These are phyloP conservation scores for Colletotrichum eremochloae DNA, from an alignment of 2,329 filamentous ascomycete genomes.

Conservation along the genomic window DNA sequence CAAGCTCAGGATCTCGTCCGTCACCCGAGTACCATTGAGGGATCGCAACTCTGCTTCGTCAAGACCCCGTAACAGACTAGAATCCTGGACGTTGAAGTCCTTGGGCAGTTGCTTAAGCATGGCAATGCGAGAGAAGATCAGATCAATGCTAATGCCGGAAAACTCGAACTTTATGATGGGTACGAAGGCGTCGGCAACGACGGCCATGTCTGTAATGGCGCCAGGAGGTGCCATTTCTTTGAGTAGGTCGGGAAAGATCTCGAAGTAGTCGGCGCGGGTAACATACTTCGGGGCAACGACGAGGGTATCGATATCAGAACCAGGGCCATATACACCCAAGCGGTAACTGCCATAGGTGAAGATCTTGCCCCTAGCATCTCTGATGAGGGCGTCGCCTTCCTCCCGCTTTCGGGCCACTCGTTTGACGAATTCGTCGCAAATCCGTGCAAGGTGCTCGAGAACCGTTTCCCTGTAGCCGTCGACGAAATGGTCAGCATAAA, in stretches of 20 bases:
- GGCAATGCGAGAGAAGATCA: conserved; percentile 86
- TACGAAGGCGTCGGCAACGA: conserved; percentile 91
- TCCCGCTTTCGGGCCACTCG: conserved; percentile 81
- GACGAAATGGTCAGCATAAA: background rate
- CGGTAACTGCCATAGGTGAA: conserved; percentile 98
- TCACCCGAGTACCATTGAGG: conserved; percentile 94
- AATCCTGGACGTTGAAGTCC: conserved; percentile 83
- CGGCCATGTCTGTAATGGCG: conserved; percentile 86
- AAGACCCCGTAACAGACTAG: conserved; percentile 85
- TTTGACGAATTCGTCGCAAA: conserved; percentile 89
- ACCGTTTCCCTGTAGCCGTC: conserved; percentile 71
- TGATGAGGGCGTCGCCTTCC: conserved; percentile 78
- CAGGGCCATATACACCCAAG: conserved; percentile 92
- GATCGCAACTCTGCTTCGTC: conserved; percentile 90
- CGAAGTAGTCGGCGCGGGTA: conserved; percentile 90
- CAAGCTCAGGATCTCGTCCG: conserved; percentile 88
- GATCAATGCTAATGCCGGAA: conserved; percentile 90
- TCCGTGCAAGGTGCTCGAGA: conserved; percentile 80
- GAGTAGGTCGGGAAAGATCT: conserved; percentile 85
- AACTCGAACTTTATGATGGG: conserved; percentile 98
- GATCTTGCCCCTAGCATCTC: conserved; percentile 89
- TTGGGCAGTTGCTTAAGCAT: conserved; percentile 78
- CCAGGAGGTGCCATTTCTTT: conserved; percentile 80
- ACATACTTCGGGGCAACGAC: conserved; percentile 93
- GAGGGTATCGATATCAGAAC: conserved; percentile 97